Conservation (phyloP, 1,284 basidiomycete genomes). For the Stygiomarasmius scandens region DNA sequence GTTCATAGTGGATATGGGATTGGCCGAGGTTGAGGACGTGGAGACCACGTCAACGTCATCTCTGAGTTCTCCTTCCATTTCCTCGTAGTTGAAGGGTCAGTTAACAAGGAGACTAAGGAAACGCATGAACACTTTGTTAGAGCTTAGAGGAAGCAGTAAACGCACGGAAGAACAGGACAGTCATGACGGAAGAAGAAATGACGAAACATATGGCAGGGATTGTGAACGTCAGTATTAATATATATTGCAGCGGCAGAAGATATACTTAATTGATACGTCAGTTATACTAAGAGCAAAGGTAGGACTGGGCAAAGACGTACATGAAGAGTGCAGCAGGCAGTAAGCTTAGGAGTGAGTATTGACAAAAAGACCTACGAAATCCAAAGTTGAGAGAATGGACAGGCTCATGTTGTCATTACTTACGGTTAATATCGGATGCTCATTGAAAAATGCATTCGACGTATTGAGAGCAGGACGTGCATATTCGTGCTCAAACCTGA, state of each 20-base stretch:
- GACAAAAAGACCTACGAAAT: constrained; percentile 31
- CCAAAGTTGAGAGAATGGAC: neutral
- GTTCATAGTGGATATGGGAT: too few relatives aligned
- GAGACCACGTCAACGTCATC: too few relatives aligned
- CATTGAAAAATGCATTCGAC: constrained; percentile 30
- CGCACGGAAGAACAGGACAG: constrained; percentile 28
- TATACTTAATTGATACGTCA: too few relatives aligned
- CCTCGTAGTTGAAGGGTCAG: too few relatives aligned
- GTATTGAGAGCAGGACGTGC: constrained; percentile 31
- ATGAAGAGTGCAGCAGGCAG: constrained; percentile 33
- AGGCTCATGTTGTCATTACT: constrained; percentile 8
- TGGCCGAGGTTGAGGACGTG: too few relatives aligned
- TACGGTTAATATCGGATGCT: constrained; percentile 35
- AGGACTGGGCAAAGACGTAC: constrained; percentile 27
- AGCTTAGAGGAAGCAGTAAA: neutral
- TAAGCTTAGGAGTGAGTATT: constrained; percentile 31
- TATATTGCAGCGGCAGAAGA: constrained; percentile 28
- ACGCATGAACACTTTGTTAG: neutral
- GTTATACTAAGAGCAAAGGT: too few relatives aligned
- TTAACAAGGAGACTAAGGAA: neutral
- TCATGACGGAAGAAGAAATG: constrained; percentile 9
- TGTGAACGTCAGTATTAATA: constrained; percentile 26
- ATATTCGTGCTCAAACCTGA: constrained; percentile 35
- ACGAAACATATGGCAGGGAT: constrained; percentile 8
- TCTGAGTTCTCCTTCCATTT: too few relatives aligned